Conservation (phyloP, 352 stramenopile genomes). For the Globisporangium orthogonon region DNA sequence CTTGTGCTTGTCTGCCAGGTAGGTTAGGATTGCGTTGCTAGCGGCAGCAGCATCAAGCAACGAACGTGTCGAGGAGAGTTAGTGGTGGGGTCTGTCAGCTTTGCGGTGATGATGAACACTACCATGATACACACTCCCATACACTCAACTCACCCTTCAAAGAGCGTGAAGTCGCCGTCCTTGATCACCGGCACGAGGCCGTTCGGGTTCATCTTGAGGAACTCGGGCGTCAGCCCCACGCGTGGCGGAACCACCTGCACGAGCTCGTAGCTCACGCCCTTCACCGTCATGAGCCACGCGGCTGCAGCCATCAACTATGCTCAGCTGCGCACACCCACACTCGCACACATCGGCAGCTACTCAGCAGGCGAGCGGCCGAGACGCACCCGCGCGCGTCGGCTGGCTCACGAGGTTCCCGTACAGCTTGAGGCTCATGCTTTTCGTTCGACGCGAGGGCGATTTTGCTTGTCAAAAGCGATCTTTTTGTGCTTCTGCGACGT, state of each 20-base stretch:
- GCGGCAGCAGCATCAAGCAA: background rate
- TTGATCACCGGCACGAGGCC: slow-evolving; percentile 39
- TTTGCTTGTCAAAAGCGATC: background rate
- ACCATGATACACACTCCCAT: background rate
- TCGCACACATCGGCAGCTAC: too few relatives aligned
- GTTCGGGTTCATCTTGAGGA: slow-evolving; percentile 49
- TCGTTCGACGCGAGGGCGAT: background rate
- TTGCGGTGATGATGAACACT: too few relatives aligned
- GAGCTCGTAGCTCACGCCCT: slow-evolving; percentile 34
- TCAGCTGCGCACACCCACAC: too few relatives aligned
- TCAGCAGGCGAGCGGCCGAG: background rate
- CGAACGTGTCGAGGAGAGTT: background rate
- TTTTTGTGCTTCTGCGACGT: background rate
- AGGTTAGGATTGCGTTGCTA: slow-evolving; percentile 17
- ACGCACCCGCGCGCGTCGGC: slow-evolving; percentile 44
- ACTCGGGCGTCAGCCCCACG: slow-evolving; percentile 31
- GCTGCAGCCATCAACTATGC: slow-evolving; percentile 6
- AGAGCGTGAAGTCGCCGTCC: slow-evolving; percentile 48
- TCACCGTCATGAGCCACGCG: slow-evolving; percentile 42
- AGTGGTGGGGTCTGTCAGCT: background rate
- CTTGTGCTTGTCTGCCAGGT: slow-evolving; percentile 15
- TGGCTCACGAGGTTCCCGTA: slow-evolving; percentile 58
- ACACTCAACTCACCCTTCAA: slow-evolving; percentile 28
- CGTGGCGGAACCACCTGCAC: slow-evolving; percentile 26
- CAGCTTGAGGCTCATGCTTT: slow-evolving; percentile 35